A percentile compares a stretch with the other conserved stretches of the same genome.
Evolutionary conservation across 164 flowering plant species (phyloP).

Genomic region (Piper longum): DNA sequence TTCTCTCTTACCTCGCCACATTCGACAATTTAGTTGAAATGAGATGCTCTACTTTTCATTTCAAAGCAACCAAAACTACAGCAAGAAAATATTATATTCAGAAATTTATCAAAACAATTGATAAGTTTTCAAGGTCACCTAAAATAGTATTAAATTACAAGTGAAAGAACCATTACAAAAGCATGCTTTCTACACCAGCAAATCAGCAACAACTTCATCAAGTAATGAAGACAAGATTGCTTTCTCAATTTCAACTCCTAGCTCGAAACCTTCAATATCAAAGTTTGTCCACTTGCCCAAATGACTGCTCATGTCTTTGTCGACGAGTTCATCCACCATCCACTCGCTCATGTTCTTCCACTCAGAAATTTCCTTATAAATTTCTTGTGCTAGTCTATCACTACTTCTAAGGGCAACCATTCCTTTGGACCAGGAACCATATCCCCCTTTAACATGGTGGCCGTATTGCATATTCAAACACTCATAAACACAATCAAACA

Average conservation of each 20-base stretch:
- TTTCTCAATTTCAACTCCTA: conserved; percentile 46
- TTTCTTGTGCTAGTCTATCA: conserved; percentile 54
- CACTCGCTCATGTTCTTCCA: conserved; percentile 55
- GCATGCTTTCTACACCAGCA: background rate
- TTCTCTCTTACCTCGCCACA: too few relatives aligned
- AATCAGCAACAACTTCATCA: conserved; percentile 55
- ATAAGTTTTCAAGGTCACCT: too few relatives aligned
- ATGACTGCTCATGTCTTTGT: conserved; percentile 75
- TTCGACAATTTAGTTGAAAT: too few relatives aligned
- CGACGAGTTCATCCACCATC: conserved; percentile 87
- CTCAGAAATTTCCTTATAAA: conserved; percentile 50
- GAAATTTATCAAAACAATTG: too few relatives aligned
- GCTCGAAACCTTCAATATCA: conserved; percentile 43
- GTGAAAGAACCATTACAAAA: conserved; percentile 1
- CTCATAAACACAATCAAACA: conserved; percentile 69
- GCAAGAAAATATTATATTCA: too few relatives aligned
- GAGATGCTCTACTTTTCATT: too few relatives aligned
- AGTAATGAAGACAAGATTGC: conserved; percentile 46
- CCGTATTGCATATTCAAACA: conserved; percentile 54
- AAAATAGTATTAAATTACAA: background rate
- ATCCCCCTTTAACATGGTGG: conserved; percentile 39
- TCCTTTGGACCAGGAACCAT: conserved; percentile 47
- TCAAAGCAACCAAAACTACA: too few relatives aligned
- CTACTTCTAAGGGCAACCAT: conserved; percentile 28
- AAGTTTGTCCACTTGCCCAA: conserved; percentile 69